A percentile compares a stretch with the other conserved stretches of the same genome.
phyloP scores from a whole-genome alignment of 2,329 filamentous ascomycete species.

The Paramyrothecium roridum region DNA sequence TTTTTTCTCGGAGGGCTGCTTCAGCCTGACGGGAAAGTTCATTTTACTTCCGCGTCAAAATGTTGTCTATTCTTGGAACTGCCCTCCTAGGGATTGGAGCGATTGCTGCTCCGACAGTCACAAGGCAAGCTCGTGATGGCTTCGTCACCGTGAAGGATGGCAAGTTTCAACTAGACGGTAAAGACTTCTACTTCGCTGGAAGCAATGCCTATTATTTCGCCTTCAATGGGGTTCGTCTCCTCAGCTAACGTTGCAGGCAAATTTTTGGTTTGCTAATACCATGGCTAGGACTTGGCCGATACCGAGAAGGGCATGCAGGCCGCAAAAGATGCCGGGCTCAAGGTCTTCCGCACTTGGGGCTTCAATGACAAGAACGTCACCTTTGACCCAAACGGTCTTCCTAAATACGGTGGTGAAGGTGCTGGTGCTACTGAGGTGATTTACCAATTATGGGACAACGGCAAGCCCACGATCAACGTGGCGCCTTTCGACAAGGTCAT shows the following conservation, averaged over 20 bases:
- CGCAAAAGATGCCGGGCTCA: conserved; percentile 44
- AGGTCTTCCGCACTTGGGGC: conserved; percentile 54
- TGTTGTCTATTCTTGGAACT: background rate
- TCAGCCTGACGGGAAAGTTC: background rate
- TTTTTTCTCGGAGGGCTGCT: background rate
- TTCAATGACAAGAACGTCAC: conserved; percentile 56
- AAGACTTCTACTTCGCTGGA: conserved; percentile 55
- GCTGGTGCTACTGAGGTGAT: conserved; percentile 40
- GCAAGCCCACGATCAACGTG: conserved; percentile 35
- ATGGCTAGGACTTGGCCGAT: conserved; percentile 32
- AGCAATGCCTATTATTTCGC: conserved; percentile 57
- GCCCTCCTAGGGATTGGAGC: background rate
- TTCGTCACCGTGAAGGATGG: conserved; percentile 48
- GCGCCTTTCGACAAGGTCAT: conserved; percentile 50
- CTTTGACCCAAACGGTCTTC: conserved; percentile 39
- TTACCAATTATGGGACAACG: conserved; percentile 44
- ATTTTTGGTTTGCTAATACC: background rate
- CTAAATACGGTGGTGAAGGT: conserved; percentile 48
- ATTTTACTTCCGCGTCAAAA: background rate
- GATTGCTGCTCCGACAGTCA: background rate
- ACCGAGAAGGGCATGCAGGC: conserved; percentile 41
- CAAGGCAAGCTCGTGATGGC: conserved; percentile 21
- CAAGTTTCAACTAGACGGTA: conserved; percentile 51
- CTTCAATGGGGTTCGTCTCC: conserved; percentile 42
- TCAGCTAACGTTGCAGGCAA: background rate